These are phyloP conservation scores for Peniophora sp. DNA, from an alignment of 1,284 basidiomycete species.

Conservation along the genomic window DNA sequence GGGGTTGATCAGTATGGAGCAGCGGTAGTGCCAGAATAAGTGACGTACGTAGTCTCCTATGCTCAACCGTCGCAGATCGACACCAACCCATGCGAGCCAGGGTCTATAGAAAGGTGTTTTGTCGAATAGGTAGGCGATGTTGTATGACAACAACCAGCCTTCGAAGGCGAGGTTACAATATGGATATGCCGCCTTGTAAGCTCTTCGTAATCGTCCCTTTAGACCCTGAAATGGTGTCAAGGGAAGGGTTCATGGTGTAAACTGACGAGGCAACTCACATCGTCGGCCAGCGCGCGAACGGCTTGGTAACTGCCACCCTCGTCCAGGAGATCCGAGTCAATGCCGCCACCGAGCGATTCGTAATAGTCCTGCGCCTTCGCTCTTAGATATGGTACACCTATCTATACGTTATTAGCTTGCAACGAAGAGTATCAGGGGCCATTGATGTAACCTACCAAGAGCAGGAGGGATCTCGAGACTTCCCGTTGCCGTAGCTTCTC, in stretches of 20 bases:
- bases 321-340: constrained; percentile 58
- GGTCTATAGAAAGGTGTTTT: constrained; percentile 85
- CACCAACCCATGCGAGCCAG: constrained; percentile 80
- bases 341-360: constrained; percentile 82
- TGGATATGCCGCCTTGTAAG: constrained; percentile 74
- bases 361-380: constrained; percentile 88
- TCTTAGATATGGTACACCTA: constrained; percentile 84
- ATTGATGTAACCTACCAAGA: constrained; percentile 48
- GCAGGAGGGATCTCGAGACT: constrained; percentile 66
- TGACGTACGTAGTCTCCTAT: constrained; percentile 64
- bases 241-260: background rate
- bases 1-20: background rate
- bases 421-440: background rate
- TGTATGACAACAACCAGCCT: constrained; percentile 75
- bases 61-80: constrained; percentile 75
- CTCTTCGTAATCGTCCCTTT: constrained; percentile 41
- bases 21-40: background rate
- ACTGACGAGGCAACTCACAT: constrained; percentile 29
- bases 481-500: constrained; percentile 59
- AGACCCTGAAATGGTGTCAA: constrained; percentile 25
- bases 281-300: constrained; percentile 36
- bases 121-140: constrained; percentile 88
- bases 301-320: constrained; percentile 36
- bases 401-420: constrained; percentile 33
- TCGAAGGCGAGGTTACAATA: constrained; percentile 76